Base-by-base conservation (phyloP, 2,329 filamentous ascomycete species). In the Calonectria ilicicola region DNA sequence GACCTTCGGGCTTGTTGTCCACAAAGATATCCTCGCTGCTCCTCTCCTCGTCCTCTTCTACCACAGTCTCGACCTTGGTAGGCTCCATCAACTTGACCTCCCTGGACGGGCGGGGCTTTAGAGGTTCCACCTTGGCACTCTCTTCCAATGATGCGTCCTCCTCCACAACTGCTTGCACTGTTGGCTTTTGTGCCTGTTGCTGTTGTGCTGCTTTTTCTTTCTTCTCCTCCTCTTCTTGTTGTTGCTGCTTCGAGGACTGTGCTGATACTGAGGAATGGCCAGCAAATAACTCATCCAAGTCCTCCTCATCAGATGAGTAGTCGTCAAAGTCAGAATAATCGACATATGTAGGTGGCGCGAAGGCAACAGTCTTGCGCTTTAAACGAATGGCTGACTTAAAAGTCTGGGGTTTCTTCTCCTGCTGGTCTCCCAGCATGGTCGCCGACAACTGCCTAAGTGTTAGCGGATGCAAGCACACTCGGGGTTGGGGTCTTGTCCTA, bases 321-420 rank as follows among this genome's bases (percentile, higher is more conserved):
- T 97, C 95, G 66, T 97, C 95, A 77, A 94, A 90, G 75, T 97
- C 95, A 0, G 94, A 95, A 73, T 96, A 95, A 83, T 98, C 95
- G 49, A 96, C 93, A 79, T 96, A 98, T 6, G 94, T 97, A 0
- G 95, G 95, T 1, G 94, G 90, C 6, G 94, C 90, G 79, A 98
- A 98, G 47, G 95, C 91, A 32, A 98, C 96, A 0, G 91, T 97
- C 85, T 98, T 98, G 32, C 93, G 90, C 80, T 96, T 96, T 76
- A 93, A 91, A 73, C 94, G 91, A 85, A 98, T 96, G 4, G 77
- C 72, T 1, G 94, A 93, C 83, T 95, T 97, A 72, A 98, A 88
- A 0, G 94, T 92, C 77, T 94, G 95, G 80, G 95, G 95, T 38
- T 93, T 90, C 82, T 97, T 97, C 76, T 96, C 94, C 2, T 92